These are phyloP conservation scores for Prototheca cutis DNA, from an alignment of 163 green algal species.

Conservation along the genomic window DNA sequence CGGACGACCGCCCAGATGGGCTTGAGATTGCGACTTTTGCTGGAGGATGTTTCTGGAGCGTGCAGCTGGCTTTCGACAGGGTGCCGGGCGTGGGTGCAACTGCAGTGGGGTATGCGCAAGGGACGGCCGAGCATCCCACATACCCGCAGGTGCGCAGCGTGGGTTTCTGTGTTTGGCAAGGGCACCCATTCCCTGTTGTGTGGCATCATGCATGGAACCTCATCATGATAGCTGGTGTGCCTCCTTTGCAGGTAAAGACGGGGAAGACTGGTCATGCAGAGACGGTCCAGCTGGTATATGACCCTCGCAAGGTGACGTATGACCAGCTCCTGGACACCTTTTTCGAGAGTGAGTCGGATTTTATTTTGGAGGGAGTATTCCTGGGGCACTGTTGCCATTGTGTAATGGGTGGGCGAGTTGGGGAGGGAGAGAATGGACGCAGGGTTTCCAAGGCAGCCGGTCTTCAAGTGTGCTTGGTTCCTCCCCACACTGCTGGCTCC, in stretches of 20 bases:
- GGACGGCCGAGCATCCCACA: constrained; percentile 39
- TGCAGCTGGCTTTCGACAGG: constrained; percentile 61
- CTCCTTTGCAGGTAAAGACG: constrained; percentile 43
- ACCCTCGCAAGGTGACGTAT: constrained; percentile 34
- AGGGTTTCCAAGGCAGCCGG: too few species aligned
- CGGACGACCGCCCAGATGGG: constrained; percentile 2
- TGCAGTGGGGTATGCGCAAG: constrained; percentile 45
- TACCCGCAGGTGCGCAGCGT: constrained; percentile 56
- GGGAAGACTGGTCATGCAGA: constrained; percentile 64
- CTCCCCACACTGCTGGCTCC: too few species aligned
- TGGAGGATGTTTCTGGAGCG: constrained; percentile 70
- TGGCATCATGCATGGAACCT: too few species aligned
- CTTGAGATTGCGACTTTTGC: constrained; percentile 33
- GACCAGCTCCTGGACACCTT: constrained; percentile 61
- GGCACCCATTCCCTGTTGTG: too few species aligned
- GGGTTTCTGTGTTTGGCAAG: too few species aligned
- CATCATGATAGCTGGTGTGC: too few species aligned
- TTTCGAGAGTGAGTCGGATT: constrained; percentile 25
- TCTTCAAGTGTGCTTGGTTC: too few species aligned
- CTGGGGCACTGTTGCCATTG: too few species aligned
- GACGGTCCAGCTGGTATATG: constrained; percentile 57
- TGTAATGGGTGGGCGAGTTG: too few species aligned
- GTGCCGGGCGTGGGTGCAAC: constrained; percentile 51
- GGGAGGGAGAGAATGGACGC: too few species aligned
- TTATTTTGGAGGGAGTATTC: background rate